Evolutionary conservation across 2,329 filamentous ascomycete genomes (phyloP).

Genomic region (Fusarium dlaminii): DNA sequence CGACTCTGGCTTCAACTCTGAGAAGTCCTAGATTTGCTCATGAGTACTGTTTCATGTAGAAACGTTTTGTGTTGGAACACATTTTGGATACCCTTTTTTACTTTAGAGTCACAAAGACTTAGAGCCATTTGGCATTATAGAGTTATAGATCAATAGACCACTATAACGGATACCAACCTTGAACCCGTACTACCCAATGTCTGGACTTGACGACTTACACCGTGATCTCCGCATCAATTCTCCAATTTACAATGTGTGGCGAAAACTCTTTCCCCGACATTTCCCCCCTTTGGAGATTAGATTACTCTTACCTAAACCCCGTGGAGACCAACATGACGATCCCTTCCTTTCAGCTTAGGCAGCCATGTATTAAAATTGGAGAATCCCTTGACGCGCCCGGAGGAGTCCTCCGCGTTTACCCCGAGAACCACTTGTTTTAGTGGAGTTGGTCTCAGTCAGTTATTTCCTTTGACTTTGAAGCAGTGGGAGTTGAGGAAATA

Average conservation of each 20-base stretch:
- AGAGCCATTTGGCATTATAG: slow-evolving; percentile 4
- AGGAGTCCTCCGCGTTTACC: not conserved
- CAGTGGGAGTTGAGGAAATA: not conserved
- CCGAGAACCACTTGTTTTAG: not conserved
- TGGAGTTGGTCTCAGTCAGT: not conserved
- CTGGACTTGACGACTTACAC: not conserved
- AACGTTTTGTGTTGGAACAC: not conserved
- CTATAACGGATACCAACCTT: not conserved
- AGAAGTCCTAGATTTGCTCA: slow-evolving; percentile 17
- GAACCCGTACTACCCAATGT: not conserved
- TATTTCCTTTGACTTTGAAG: not conserved
- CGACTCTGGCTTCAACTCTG: slow-evolving; percentile 31
- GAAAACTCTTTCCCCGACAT: not conserved
- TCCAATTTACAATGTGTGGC: not conserved
- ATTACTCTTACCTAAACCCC: not conserved
- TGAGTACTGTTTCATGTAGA: not conserved
- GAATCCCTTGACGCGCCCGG: not conserved
- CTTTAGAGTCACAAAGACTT: slow-evolving; percentile 6
- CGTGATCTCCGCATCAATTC: not conserved
- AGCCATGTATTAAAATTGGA: not conserved
- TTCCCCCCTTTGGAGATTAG: not conserved
- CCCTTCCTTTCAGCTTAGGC: not conserved
- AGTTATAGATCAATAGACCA: slow-evolving; percentile 22
- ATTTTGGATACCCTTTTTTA: slow-evolving; percentile 19
- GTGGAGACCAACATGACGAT: not conserved